Evolutionary conservation across 179 eudicot species (phyloP), one percentile per base, ranked within the genome.

Genomic region (Actinidia chinensis): DNA sequence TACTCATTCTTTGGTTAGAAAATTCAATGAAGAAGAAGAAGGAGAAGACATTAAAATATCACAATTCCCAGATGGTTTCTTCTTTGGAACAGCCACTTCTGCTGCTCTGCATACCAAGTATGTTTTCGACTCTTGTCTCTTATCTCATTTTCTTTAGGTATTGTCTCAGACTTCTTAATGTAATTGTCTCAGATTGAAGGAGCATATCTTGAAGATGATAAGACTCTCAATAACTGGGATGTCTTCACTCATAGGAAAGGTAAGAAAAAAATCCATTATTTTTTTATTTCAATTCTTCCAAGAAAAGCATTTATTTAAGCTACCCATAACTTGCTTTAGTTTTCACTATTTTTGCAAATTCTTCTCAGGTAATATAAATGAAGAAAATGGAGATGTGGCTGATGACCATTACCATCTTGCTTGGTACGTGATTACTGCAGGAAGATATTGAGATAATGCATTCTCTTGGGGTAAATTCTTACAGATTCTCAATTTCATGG

Each of bases 401-500:
- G 92, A 92, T 71, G 98, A 94, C 76, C 93, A 94, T 65, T 94
- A 92, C 83, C 97, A 90, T 82, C 93, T 5, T 94, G 85, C 84
- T 66, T 89, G 89, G 98, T 94, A 81, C 6, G 12, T 66, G 47
- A 71, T 33, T 68, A 46, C 15, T 46, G 76, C 90, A 93, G 97
- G 91, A 91, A 79, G 98, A 95, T 80, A 90, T 95, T 15, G 89
- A 95, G 36, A 82, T 86, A 25, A 52, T 95, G 79, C 83, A 86
- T 50, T 84, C 88, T 59, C 90, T 95, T 28, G 93, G 98, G 43
- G 83, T 95, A 65, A 80, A 89, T 82, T 89, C 95, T 15, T 95
- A 95, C 79, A 81, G 98, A 63, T 88, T 95, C 73, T 94, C 98
- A 42, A 90, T 94, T 51, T 90, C 98, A 56, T 94, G 98, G 94